Percentiles rank a stretch among this genome's conserved stretches.
These are phyloP conservation scores for Cucumis melo DNA, from an alignment of 306 rosid species.

Conservation along the genomic window DNA sequence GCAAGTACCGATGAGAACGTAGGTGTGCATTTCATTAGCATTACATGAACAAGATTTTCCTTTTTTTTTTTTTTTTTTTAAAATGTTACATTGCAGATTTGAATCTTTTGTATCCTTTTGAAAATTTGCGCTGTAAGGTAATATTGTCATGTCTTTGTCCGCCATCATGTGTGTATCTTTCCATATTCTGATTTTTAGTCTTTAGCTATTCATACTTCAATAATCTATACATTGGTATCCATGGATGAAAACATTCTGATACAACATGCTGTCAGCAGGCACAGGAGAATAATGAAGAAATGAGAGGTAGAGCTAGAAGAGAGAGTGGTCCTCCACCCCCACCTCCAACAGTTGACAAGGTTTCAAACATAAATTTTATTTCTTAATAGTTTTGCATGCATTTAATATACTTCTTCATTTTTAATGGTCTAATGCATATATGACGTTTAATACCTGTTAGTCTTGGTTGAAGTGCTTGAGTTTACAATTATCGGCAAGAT, in stretches of 20 bases:
- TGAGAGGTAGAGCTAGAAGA: conserved; percentile 63
- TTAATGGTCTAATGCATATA: no score
- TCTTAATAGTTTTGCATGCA: no score
- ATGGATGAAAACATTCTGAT: conserved; percentile 6
- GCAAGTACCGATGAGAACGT: not conserved
- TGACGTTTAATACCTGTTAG: no score
- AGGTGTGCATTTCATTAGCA: not conserved
- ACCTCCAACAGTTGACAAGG: conserved; percentile 55
- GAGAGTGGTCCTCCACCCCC: conserved; percentile 42
- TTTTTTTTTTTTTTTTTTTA: not conserved
- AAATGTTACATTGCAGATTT: not conserved
- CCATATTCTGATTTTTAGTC: not conserved
- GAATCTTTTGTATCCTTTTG: not conserved
- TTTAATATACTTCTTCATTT: no score
- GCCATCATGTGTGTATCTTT: not conserved
- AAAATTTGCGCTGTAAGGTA: not conserved
- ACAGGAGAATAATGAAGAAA: conserved; percentile 63
- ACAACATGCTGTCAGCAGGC: conserved; percentile 30
- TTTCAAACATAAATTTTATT: conserved; percentile 5
- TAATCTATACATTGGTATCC: not conserved
- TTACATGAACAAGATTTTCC: not conserved
- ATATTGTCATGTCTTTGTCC: not conserved
- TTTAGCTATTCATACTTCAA: not conserved
- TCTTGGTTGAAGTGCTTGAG: no score
- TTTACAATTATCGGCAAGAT: no score